A percentile compares a stretch with the other conserved stretches of the same genome.
Conservation (phyloP, 2,329 filamentous ascomycete genomes). For the Fusarium kyushuense region DNA sequence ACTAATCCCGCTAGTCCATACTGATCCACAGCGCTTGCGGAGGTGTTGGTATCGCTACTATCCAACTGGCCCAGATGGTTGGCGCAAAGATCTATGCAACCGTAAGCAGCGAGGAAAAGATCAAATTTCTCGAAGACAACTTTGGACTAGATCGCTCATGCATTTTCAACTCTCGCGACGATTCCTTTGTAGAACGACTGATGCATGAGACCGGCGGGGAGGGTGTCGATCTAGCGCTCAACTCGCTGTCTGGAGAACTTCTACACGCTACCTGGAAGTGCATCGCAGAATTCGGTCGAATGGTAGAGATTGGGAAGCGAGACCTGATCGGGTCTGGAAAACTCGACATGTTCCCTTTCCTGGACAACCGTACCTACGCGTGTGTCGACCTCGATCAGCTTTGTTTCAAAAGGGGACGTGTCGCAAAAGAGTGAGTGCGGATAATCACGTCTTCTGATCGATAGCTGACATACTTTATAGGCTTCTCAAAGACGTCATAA, state of each 20-base stretch:
- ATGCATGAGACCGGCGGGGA: background rate
- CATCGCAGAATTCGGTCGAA: conserved; percentile 3
- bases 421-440: conserved; percentile 6
- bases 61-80: conserved; percentile 5
- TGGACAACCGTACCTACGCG: conserved; percentile 8
- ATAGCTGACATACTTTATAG: background rate
- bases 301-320: conserved; percentile 11
- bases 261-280: conserved; percentile 15
- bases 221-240: conserved; percentile 11
- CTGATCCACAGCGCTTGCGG: conserved; percentile 1
- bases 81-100: conserved; percentile 6
- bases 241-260: background rate
- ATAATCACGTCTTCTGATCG: background rate
- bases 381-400: conserved; percentile 11
- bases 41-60: conserved; percentile 4
- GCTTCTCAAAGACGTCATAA: background rate
- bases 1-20: background rate
- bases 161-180: conserved; percentile 14
- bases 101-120: conserved; percentile 6
- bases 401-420: background rate
- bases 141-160: background rate
- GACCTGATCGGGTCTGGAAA: conserved; percentile 8
- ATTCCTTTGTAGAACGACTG: background rate
- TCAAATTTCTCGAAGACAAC: background rate
- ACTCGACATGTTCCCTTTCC: conserved; percentile 5